phyloP scores from a whole-genome alignment of 2,329 filamentous ascomycete species.

The Aureobasidium zeae region DNA sequence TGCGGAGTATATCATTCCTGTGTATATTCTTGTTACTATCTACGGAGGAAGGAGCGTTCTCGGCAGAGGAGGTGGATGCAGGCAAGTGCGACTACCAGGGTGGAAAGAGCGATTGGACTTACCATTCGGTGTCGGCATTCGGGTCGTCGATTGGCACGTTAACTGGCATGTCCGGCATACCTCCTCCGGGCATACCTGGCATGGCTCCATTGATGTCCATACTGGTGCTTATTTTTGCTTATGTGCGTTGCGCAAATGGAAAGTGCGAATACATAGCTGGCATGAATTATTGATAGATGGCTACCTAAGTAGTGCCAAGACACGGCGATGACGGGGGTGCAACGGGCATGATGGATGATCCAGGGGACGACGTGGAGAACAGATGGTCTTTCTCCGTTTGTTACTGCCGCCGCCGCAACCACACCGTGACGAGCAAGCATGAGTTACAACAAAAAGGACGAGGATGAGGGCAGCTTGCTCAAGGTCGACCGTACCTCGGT shows the following conservation, averaged over 20 bases:
- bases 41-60: too few relatives aligned
- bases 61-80: not conserved
- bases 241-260: too few relatives aligned
- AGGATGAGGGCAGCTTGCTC: conserved; percentile 90
- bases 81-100: not conserved
- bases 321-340: not conserved
- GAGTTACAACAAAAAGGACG: conserved; percentile 99
- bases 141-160: conserved; percentile 87
- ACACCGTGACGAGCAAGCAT: conserved; percentile 39
- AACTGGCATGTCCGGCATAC: conserved; percentile 43
- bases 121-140: conserved; percentile 98
- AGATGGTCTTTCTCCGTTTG: too few relatives aligned
- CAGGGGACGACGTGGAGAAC: too few relatives aligned
- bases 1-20: conserved; percentile 97
- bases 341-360: too few relatives aligned
- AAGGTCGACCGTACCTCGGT: conserved; percentile 97
- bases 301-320: too few relatives aligned
- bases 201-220: too few relatives aligned
- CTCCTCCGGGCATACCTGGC: conserved; percentile 1
- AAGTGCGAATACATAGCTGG: too few relatives aligned
- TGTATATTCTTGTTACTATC: too few relatives aligned
- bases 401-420: conserved; percentile 4
- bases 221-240: too few relatives aligned
- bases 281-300: too few relatives aligned
- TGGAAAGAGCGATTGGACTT: too few relatives aligned